Evolutionary conservation across 768 basidiomycete species (phyloP).

Genomic region (Exidia glandulosa): DNA sequence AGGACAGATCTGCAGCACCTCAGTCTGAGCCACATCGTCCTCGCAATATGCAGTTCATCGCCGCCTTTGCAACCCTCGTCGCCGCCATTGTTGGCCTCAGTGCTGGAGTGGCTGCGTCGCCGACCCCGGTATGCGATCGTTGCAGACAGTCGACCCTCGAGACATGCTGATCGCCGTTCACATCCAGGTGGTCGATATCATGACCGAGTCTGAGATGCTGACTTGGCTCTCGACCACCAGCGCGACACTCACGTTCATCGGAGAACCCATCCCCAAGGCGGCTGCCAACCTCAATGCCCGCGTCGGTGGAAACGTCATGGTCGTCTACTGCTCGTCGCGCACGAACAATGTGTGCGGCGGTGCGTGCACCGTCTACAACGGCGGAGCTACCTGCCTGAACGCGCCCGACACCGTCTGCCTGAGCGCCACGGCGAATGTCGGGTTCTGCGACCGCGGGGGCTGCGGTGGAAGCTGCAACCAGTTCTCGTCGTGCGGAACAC

Average conservation of each 20-base stretch:
- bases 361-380: slow-evolving; percentile 21
- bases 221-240: slow-evolving; percentile 12
- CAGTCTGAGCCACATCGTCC: no score
- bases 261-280: slow-evolving; percentile 8
- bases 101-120: not conserved
- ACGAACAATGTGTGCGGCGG: slow-evolving; percentile 18
- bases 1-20: no score
- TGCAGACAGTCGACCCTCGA: not conserved
- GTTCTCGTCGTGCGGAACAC: slow-evolving; percentile 12
- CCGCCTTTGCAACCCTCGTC: not conserved
- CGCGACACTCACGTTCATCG: slow-evolving; percentile 13
- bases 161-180: not conserved
- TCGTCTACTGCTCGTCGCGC: slow-evolving; percentile 19
- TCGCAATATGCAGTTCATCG: not conserved
- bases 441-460: slow-evolving; percentile 16
- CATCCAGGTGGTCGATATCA: not conserved
- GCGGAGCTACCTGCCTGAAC: slow-evolving; percentile 16
- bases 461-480: slow-evolving; percentile 19
- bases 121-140: no score
- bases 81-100: not conserved
- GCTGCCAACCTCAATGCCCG: slow-evolving; percentile 3
- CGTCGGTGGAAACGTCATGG: slow-evolving; percentile 12
- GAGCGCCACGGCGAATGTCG: slow-evolving; percentile 18
- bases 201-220: slow-evolving; percentile 3
- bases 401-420: slow-evolving; percentile 21